Base-by-base conservation (phyloP, 2,329 filamentous ascomycete genomes). In the Biscogniauxia mediterranea region DNA sequence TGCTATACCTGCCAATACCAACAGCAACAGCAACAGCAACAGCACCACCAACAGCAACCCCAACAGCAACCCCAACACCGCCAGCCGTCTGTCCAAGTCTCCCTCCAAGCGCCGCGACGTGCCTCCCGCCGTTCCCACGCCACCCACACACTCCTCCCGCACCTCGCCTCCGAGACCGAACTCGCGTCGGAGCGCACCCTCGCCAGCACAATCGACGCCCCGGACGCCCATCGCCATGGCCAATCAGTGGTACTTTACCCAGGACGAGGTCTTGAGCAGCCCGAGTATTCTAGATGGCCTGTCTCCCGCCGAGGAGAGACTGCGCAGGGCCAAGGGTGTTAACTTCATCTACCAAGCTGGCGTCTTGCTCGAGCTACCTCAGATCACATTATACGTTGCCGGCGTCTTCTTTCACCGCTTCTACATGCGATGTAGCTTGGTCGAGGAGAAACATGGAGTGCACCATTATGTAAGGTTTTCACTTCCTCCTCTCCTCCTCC, bases 261-360 rank as follows among this genome's bases (percentile, higher is more conserved):
- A 90, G 53, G 88, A 92, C 54, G 95, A 99, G 77, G 84, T 96
- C 25, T 79, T 86, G 57, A 91, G 89, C 72, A 90, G 92, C 6
- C 95, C 95, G 0, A 95, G 92, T 57, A 88, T 96, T 61, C 77
- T 93, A 15, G 91, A 97, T 68, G 94, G 94, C 21, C 85, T 98
- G 73, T 76, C 86, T 8, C 83, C 88, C 3, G 85, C 88, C 28
- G 89, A 95, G 72, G 95, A 98, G 78, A 84, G 92, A 64, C 83
- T 90, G 66, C 83, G 91, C 61, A 87, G 95, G 59, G 89, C 91
- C 63, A 98, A 98, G 75, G 94, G 95, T 54, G 89, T 97, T 73
- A 96, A 97, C 75, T 99, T 99, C 78, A 96, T 99, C 70, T 89
- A 92, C 65, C 93, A 97, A 76, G 92, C 94, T 52, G 95, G 94